Conservation (phyloP, 257 asterid species). For the Salvia rosmarinus region DNA sequence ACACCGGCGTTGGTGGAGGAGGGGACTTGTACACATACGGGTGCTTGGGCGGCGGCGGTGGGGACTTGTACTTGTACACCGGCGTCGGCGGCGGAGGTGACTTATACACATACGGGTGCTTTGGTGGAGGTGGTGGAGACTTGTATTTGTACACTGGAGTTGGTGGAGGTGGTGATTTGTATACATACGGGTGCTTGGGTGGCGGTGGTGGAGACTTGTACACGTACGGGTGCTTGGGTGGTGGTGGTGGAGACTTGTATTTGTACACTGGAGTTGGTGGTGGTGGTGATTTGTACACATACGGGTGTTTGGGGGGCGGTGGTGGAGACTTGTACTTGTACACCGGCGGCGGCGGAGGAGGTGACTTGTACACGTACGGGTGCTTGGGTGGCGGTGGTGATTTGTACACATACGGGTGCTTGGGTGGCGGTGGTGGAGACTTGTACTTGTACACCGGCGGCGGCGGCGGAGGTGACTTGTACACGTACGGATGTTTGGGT, state of each 20-base stretch:
- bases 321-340: conserved; percentile 6
- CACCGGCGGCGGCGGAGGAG: background rate
- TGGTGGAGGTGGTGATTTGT: background rate
- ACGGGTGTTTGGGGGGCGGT: background rate
- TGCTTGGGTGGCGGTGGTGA: background rate
- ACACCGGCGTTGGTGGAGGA: background rate
- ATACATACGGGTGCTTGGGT: background rate
- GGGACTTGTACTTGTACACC: background rate
- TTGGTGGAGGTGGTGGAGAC: background rate
- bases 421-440: background rate
- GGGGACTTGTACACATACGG: background rate
- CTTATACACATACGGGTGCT: background rate
- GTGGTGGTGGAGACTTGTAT: background rate
- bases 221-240: background rate
- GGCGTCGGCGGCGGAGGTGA: background rate
- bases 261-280: background rate
- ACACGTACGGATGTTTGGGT: background rate
- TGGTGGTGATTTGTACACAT: conserved; percentile 2
- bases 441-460: background rate
- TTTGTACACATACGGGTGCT: background rate
- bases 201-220: background rate
- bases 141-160: background rate
- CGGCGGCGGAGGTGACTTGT: background rate
- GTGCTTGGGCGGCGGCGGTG: background rate
- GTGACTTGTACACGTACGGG: background rate